Evolutionary conservation across 306 rosid genomes (phyloP).

Genomic region (Cicer pinnatifidum): DNA sequence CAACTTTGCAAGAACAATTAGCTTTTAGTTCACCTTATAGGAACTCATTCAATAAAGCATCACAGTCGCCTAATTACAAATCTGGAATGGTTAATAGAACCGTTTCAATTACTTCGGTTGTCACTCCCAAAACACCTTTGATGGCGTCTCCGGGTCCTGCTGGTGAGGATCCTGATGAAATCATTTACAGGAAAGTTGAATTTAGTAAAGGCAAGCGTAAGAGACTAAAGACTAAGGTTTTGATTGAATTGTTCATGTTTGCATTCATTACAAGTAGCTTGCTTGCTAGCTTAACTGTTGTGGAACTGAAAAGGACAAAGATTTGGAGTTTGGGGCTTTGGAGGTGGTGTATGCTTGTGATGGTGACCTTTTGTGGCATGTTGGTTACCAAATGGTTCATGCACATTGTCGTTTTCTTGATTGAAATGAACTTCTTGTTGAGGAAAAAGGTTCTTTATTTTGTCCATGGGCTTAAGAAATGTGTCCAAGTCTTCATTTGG

Average conservation of each 20-base stretch:
- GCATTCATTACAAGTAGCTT: constrained; percentile 55
- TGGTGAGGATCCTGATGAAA: constrained; percentile 67
- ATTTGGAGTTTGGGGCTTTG: constrained; percentile 74
- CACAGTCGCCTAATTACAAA: constrained; percentile 69
- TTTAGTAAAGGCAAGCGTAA: constrained; percentile 56
- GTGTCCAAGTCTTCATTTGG: constrained; percentile 78
- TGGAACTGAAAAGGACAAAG: constrained; percentile 27
- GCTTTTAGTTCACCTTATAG: constrained; percentile 55
- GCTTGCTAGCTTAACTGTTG: constrained; percentile 61
- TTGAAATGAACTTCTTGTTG: constrained; percentile 80
- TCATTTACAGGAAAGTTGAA: constrained; percentile 62
- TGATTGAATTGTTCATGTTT: constrained; percentile 58
- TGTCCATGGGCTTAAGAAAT: constrained; percentile 90
- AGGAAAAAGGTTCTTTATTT: constrained; percentile 84
- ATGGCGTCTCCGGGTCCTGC: constrained; percentile 52
- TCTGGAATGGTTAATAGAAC: constrained; percentile 45
- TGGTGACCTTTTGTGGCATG: constrained; percentile 82
- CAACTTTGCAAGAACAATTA: constrained; percentile 51
- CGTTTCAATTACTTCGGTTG: constrained; percentile 50
- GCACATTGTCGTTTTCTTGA: constrained; percentile 71
- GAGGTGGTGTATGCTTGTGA: constrained; percentile 84
- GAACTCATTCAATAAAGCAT: constrained; percentile 51
- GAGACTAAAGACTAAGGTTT: constrained; percentile 51
- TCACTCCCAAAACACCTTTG: constrained; percentile 52
- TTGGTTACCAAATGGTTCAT: constrained; percentile 78